A percentile compares a stretch with the other conserved stretches of the same genome.
Evolutionary conservation across 768 basidiomycete genomes (phyloP).

Genomic region (Panus rudis): DNA sequence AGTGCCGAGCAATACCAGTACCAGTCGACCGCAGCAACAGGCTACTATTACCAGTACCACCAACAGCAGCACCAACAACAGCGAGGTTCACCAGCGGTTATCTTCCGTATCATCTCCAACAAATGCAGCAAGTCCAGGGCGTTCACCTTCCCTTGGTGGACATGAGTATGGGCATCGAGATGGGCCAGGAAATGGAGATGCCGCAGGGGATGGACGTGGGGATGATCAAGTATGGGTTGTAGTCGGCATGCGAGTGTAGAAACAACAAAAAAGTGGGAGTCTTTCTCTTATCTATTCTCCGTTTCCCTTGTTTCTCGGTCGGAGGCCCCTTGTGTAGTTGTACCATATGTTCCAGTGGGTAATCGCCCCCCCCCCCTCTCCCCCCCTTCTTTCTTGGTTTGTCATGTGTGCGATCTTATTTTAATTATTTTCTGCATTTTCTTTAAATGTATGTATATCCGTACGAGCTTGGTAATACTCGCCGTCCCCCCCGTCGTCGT

Average conservation of each 20-base stretch:
- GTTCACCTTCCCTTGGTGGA: constrained; percentile 14
- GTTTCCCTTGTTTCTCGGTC: too few species aligned
- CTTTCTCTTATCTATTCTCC: too few species aligned
- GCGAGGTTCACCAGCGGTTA: constrained; percentile 21
- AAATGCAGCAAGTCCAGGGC: constrained; percentile 8
- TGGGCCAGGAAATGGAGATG: constrained; percentile 5
- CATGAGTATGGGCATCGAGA: constrained; percentile 3
- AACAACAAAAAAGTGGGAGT: too few species aligned
- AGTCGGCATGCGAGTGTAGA: constrained; percentile 25
- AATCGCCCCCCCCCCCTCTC: too few species aligned
- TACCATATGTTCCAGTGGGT: too few species aligned
- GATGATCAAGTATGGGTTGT: constrained; percentile 24
- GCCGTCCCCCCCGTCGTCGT: too few species aligned
- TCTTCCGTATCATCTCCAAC: constrained; percentile 3
- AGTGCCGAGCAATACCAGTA: constrained; percentile 26
- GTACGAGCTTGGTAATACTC: too few species aligned
- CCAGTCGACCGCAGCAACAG: constrained; percentile 20
- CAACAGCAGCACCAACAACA: constrained; percentile 30
- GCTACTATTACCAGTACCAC: constrained; percentile 15
- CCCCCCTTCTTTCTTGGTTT: too few species aligned
- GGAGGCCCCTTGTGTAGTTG: too few species aligned
- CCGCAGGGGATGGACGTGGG: constrained; percentile 14
- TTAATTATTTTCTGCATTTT: too few species aligned
- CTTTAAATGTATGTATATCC: too few species aligned
- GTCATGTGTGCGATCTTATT: too few species aligned